Conservation (phyloP, 2,329 filamentous ascomycete species). For the Huntiella moniliformis region DNA sequence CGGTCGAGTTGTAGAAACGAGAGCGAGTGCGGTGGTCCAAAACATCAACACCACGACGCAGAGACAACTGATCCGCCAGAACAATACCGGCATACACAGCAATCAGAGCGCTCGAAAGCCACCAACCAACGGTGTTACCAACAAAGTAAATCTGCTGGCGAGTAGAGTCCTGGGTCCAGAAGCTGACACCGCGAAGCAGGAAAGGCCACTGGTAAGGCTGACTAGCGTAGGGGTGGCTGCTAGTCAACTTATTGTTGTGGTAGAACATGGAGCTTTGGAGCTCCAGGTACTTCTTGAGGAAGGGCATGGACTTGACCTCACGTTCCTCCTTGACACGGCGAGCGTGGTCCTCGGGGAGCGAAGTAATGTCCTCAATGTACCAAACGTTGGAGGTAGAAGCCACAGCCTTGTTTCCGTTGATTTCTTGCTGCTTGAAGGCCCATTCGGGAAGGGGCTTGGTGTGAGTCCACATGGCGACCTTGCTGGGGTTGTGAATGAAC, state of each 20-base stretch:
- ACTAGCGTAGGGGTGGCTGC: slow-evolving; percentile 88
- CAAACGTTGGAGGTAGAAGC: slow-evolving; percentile 81
- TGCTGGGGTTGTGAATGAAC: slow-evolving; percentile 80
- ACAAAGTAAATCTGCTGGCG: slow-evolving; percentile 97
- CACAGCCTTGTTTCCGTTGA: slow-evolving; percentile 97
- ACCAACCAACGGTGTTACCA: slow-evolving; percentile 93
- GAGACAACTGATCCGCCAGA: slow-evolving; percentile 78
- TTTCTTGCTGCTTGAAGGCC: slow-evolving; percentile 93
- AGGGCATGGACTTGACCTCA: slow-evolving; percentile 67
- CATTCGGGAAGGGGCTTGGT: slow-evolving; percentile 88
- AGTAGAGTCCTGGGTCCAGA: slow-evolving; percentile 96
- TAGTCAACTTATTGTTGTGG: slow-evolving; percentile 96
- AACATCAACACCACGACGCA: slow-evolving; percentile 82
- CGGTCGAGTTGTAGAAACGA: slow-evolving; percentile 92
- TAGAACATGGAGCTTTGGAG: slow-evolving; percentile 97
- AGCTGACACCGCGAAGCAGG: slow-evolving; percentile 87
- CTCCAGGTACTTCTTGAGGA: slow-evolving; percentile 89
- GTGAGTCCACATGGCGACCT: slow-evolving; percentile 99
- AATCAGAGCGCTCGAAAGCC: slow-evolving; percentile 78
- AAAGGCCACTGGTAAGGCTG: slow-evolving; percentile 97
- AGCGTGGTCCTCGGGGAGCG: slow-evolving; percentile 48
- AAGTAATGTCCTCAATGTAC: slow-evolving; percentile 83
- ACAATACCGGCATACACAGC: slow-evolving; percentile 88
- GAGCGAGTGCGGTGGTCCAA: slow-evolving; percentile 87
- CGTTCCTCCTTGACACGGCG: slow-evolving; percentile 59